Base-by-base conservation (phyloP, 1,284 basidiomycete species). In the Mrakiaceae sp. region DNA sequence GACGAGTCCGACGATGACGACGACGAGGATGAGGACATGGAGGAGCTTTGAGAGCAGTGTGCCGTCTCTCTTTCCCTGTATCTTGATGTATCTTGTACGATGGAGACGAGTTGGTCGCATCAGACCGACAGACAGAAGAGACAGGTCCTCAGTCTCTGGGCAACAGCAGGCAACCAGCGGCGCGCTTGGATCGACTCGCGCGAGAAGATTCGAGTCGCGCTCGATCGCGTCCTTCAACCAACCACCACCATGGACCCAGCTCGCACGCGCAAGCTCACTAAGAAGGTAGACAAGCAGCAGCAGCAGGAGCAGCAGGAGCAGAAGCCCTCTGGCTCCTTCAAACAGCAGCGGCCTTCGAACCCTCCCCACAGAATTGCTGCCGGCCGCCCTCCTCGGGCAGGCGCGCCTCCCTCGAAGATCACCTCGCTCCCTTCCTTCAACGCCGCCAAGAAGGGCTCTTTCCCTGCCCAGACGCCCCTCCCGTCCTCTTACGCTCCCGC, bases 1-100 rank as follows among this genome's bases (percentile, higher is more conserved):
- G 57, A 42, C 16, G 48, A 27, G 51, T 40, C 9, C 46, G 51
- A 54, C 12, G 64, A 52, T 27, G 56, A 58, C 14, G 60, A 50
- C 8, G 54, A 51, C 14, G 64, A 56, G 14, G 53, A 48, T 7
- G 59, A 65, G 53, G 64, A 65, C 49, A 65, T 65, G 64, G 64
- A 65, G 60, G 64, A 65, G 46, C 46, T 65, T 2, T 65, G 50
- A 51, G 60, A 27, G 27, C 27, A 27, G 16, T 3, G n/a, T n/a
- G 5, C 12, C 27, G 12, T 6, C 12, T n/a, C 8, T n/a, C 12
- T 51, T 54, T 7, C 42, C 12, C 52, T 54, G 27, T 27, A 27
- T n/a, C 3, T n/a, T n/a, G 42, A 54, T 11, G 12, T n/a, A 9
- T 54, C 3, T 12, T 11, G 14, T n/a, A 9, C 52, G 9, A 54